Conservation (phyloP, 352 stramenopile species). For the Pythium graminicola region DNA sequence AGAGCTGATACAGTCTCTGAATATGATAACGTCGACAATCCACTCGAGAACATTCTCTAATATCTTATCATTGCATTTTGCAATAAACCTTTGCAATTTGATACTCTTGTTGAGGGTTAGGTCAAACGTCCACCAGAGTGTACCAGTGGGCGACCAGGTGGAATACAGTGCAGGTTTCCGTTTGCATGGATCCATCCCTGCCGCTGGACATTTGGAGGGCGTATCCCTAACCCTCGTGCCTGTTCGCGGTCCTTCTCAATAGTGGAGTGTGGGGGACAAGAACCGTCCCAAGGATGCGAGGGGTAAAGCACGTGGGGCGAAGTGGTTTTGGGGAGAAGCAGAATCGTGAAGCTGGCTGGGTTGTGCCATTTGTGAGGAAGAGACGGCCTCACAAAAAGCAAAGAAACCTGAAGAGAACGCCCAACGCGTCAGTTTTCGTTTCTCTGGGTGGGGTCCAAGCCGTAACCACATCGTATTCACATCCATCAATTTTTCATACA, state of each 20-base stretch:
- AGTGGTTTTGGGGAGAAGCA: constrained; percentile 25
- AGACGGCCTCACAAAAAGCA: not conserved
- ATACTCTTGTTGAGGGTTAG: not conserved
- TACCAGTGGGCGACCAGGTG: constrained; percentile 2
- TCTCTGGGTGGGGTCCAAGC: constrained; percentile 45
- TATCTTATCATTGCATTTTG: too few relatives aligned
- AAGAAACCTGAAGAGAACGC: constrained; percentile 8
- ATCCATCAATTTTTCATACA: not conserved
- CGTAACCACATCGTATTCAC: not conserved
- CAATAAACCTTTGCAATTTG: too few relatives aligned
- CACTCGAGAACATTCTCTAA: constrained; percentile 10
- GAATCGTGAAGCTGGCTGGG: not conserved
- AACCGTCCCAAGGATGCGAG: constrained; percentile 11
- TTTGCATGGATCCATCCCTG: not conserved
- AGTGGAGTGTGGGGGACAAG: constrained; percentile 15
- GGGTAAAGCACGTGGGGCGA: not conserved
- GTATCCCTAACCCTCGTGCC: constrained; percentile 5
- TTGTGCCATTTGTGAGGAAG: not conserved
- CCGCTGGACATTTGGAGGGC: constrained; percentile 7
- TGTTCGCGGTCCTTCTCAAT: constrained; percentile 4
- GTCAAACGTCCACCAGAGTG: not conserved
- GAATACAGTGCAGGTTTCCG: not conserved
- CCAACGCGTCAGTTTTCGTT: constrained; percentile 46
- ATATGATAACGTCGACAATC: constrained; percentile 15
- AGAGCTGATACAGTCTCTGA: constrained; percentile 3